Evolutionary conservation across 257 asterid genomes (phyloP).

Genomic region (Rehmannia glutinosa): DNA sequence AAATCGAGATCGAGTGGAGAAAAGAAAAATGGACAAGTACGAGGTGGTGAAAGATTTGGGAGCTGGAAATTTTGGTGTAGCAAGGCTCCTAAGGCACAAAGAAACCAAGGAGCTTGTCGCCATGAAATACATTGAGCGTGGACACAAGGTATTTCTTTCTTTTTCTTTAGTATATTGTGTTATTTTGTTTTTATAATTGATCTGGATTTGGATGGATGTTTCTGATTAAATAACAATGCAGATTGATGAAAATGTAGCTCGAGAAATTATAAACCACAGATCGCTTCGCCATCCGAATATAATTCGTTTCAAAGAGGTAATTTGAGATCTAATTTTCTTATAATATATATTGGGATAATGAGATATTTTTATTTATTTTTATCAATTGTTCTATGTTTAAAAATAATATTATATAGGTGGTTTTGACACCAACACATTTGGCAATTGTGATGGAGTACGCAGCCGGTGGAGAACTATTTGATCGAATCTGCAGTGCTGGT

Average conservation of each 20-base stretch:
- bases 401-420: slow-evolving; percentile 29
- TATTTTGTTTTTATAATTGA: not conserved
- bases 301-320: slow-evolving; percentile 78
- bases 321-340: not conserved
- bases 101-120: slow-evolving; percentile 79
- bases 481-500: slow-evolving; percentile 58
- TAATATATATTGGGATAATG: too few species aligned
- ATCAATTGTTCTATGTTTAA: not conserved
- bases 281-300: slow-evolving; percentile 82
- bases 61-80: slow-evolving; percentile 80
- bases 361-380: not conserved
- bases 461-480: slow-evolving; percentile 71
- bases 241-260: slow-evolving; percentile 81
- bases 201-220: not conserved
- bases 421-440: slow-evolving; percentile 50
- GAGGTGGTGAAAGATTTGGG: slow-evolving; percentile 74
- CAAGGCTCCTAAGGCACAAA: slow-evolving; percentile 68
- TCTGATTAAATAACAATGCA: too few species aligned
- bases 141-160: slow-evolving; percentile 39
- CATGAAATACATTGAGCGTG: slow-evolving; percentile 74
- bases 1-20: not conserved
- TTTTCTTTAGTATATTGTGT: not conserved
- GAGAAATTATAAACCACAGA: slow-evolving; percentile 81
- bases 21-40: slow-evolving; percentile 49
- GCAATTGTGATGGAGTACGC: slow-evolving; percentile 78